Evolutionary conservation across 768 basidiomycete species (phyloP), one percentile per base, ranked within the genome.

Genomic region (Tephrocybe sp.): DNA sequence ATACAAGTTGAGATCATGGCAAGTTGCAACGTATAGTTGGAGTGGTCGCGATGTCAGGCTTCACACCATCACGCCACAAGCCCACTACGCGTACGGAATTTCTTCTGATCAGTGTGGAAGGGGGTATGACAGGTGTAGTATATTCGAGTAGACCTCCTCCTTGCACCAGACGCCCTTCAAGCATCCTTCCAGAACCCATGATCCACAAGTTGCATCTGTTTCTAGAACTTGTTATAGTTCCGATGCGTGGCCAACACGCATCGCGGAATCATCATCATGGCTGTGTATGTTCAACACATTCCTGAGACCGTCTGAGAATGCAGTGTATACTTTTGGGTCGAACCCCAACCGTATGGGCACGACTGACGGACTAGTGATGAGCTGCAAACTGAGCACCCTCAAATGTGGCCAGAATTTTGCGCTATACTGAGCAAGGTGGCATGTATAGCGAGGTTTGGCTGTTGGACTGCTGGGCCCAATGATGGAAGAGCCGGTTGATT

Each of bases 141-240:
- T 17, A 41, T 32, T 24, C 20, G 48, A 39, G 48, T 47, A 39
- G 47, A 30, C 3, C 4, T 9, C 39, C 41, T 47, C n/a, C n/a
- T n/a, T 50, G 39, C 33, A 48, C 12, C 3, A 33, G n/a, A n/a
- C n/a, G n/a, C n/a, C n/a, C n/a, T 20, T 15, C 17, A 12, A 10
- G 25, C 26, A 28, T 21, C 21, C 44, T 58, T 54, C 47, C 21
- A 45, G 32, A 52, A 55, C 48, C 47, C 23, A 58, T 32, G 46
- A 52, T 48, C 44, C 24, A 52, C 28, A 50, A 41, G 47, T 47
- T 48, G 20, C 45, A 34, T 20, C 37, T 45, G 47, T 58, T 58
- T 52, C 50, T 54, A 43, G 56, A 54, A 53, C 23, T 40, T 44
- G 45, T 33, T 44, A 40, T 37, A 28, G 34, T 54, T 51, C 53